Percentiles rank a stretch among this genome's conserved stretches.
Conservation (phyloP, 768 basidiomycete genomes). For the Pilatotrama ljubarskyi region DNA sequence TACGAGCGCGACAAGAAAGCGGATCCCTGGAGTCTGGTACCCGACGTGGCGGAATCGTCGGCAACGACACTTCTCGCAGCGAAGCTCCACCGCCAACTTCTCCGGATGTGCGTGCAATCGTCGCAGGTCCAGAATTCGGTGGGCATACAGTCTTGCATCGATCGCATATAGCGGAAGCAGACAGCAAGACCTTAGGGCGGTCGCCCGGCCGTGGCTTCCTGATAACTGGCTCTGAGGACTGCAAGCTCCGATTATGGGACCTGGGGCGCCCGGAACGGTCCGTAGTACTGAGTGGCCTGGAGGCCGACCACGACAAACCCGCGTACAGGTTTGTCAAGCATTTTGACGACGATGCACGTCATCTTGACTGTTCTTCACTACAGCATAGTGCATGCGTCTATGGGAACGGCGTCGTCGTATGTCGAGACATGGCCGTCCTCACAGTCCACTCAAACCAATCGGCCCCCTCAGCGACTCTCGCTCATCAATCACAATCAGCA, state of each 20-base stretch:
- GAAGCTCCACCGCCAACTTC: slow-evolving; percentile 47
- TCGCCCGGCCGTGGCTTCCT: slow-evolving; percentile 64
- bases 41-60: slow-evolving; percentile 17
- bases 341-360: background rate
- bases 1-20: slow-evolving; percentile 61
- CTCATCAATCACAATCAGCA: slow-evolving; percentile 83
- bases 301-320: slow-evolving; percentile 74
- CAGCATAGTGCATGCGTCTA: slow-evolving; percentile 39
- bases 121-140: slow-evolving; percentile 77
- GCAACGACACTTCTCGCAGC: slow-evolving; percentile 26
- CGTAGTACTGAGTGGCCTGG: slow-evolving; percentile 74
- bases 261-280: slow-evolving; percentile 71
- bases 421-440: slow-evolving; percentile 63
- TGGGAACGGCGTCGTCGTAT: slow-evolving; percentile 50
- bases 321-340: slow-evolving; percentile 61
- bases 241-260: slow-evolving; percentile 88
- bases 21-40: slow-evolving; percentile 16
- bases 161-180: slow-evolving; percentile 23
- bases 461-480: slow-evolving; percentile 74
- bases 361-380: background rate
- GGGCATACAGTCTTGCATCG: slow-evolving; percentile 52
- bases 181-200: slow-evolving; percentile 38
- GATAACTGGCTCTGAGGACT: slow-evolving; percentile 89
- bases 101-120: slow-evolving; percentile 67
- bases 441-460: slow-evolving; percentile 51